Percentiles rank a stretch among this genome's conserved stretches.
These are phyloP conservation scores for Meira nashicola DNA, from an alignment of 1,284 basidiomycete genomes.

Conservation along the genomic window DNA sequence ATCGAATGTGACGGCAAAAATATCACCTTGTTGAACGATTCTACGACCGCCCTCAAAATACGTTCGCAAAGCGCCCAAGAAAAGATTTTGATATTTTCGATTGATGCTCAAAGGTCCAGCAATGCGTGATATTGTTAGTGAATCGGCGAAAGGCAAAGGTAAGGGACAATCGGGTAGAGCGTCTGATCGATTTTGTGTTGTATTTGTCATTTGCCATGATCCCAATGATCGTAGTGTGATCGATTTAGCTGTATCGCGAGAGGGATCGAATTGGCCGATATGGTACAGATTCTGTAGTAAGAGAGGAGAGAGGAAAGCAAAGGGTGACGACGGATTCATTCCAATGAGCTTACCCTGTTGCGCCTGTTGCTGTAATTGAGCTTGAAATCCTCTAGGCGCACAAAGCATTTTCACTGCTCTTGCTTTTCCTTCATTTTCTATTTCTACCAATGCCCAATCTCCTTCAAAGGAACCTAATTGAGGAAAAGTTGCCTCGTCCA, in stretches of 20 bases:
- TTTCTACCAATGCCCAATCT: conserved; percentile 69
- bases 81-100: conserved; percentile 67
- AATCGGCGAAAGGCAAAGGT: conserved; percentile 44
- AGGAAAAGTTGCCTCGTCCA: conserved; percentile 60
- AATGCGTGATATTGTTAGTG: conserved; percentile 72
- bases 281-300: conserved; percentile 38
- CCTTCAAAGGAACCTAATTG: conserved; percentile 72
- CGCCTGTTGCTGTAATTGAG: background rate
- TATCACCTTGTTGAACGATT: conserved; percentile 73
- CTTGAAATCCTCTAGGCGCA: conserved; percentile 12
- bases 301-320: conserved; percentile 30
- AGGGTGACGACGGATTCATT: background rate
- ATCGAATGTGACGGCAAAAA: conserved; percentile 70
- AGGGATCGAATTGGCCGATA: conserved; percentile 18
- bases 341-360: background rate
- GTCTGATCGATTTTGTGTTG: background rate
- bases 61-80: conserved; percentile 65
- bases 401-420: conserved; percentile 30
- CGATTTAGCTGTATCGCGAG: background rate
- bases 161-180: conserved; percentile 22
- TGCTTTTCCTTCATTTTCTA: conserved; percentile 12
- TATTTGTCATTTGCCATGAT: background rate
- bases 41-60: conserved; percentile 64
- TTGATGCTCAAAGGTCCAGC: conserved; percentile 74
- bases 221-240: background rate